Base-by-base conservation (phyloP, 495 filamentous ascomycete genomes). In the Polyplosphaeria fusca region DNA sequence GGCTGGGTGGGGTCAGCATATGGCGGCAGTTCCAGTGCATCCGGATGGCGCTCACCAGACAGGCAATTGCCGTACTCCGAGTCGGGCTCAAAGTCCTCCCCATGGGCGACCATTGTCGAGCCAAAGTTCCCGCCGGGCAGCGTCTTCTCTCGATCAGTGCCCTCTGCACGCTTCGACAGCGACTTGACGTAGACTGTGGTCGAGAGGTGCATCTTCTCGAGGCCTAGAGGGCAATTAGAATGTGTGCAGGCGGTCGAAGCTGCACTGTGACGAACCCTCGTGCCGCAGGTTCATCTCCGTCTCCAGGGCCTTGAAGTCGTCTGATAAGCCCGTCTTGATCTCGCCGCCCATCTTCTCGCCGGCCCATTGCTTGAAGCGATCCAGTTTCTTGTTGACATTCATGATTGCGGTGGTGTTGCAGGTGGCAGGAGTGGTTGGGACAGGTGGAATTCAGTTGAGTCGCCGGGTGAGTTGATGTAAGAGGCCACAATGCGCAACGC, bases 351-450 rank as follows among this genome's bases (percentile, higher is more conserved):
- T 96, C 74, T 90, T 85, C 76, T 98, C 93, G 51, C 89, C 89
- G 11, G 90, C 90, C 92, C 92, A 98, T 86, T 98, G 93, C 79
- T 93, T 95, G 76, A 96, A 85, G 57, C 94, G 86, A 73, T 89
- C 93, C 68, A 97, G 82, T 71, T 95, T 95, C 80, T 94, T 92
- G 74, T 91, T 92, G 76, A 95, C 85, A 73, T 91, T 89, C 91
- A 96, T 95, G 52, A 30, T 79, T 71, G 52, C 39, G 35, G 43
- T 13, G 30, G 14, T 16, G 26, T n/a, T n/a, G n/a, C n/a, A n/a
- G n/a, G n/a, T n/a, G n/a, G n/a, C n/a, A n/a, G n/a, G n/a, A n/a
- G n/a, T n/a, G n/a, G n/a, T n/a, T n/a, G n/a, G n/a, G n/a, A n/a
- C n/a, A n/a, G n/a, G n/a, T n/a, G n/a, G n/a, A n/a, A n/a, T n/a